A percentile compares a stretch with the other conserved stretches of the same genome.
These are phyloP conservation scores for Phytopythium vexans DNA, from an alignment of 352 stramenopile species.

Conservation along the genomic window DNA sequence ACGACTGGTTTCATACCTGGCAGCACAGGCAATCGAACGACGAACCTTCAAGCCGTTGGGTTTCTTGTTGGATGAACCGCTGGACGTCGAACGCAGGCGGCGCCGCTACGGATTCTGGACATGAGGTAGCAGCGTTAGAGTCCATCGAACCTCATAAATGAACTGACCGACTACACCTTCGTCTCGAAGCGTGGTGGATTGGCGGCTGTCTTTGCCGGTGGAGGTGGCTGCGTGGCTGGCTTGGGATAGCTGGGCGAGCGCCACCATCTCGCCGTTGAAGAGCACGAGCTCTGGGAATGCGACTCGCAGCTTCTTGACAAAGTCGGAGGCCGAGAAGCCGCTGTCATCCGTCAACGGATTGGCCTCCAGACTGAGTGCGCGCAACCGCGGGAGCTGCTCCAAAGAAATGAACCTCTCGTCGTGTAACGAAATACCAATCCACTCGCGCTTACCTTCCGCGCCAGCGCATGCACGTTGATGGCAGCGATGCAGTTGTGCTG, in stretches of 20 bases:
- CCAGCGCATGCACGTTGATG: constrained; percentile 39
- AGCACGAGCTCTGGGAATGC: constrained; percentile 43
- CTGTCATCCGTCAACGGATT: constrained; percentile 28
- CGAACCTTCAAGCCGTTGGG: neutral
- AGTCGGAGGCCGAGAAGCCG: constrained; percentile 6
- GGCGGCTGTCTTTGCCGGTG: neutral
- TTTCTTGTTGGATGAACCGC: neutral
- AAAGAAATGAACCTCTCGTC: neutral
- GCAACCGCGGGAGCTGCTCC: constrained; percentile 39
- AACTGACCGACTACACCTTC: neutral
- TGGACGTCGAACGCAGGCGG: neutral
- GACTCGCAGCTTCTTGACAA: constrained; percentile 7
- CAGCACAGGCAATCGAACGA: no score
- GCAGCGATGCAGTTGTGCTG: constrained; percentile 50
- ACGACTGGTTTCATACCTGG: no score
- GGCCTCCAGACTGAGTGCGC: constrained; percentile 37
- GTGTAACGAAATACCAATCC: no score
- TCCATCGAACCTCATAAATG: neutral
- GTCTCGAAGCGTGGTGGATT: neutral
- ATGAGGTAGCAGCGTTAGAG: no score
- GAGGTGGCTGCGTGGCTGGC: constrained; percentile 5
- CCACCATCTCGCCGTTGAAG: constrained; percentile 55
- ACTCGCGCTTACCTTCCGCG: constrained; percentile 18
- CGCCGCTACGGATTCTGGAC: neutral
- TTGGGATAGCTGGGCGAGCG: constrained; percentile 23